phyloP scores from a whole-genome alignment of 352 stramenopile genomes.

The Pythium brachiatum region DNA sequence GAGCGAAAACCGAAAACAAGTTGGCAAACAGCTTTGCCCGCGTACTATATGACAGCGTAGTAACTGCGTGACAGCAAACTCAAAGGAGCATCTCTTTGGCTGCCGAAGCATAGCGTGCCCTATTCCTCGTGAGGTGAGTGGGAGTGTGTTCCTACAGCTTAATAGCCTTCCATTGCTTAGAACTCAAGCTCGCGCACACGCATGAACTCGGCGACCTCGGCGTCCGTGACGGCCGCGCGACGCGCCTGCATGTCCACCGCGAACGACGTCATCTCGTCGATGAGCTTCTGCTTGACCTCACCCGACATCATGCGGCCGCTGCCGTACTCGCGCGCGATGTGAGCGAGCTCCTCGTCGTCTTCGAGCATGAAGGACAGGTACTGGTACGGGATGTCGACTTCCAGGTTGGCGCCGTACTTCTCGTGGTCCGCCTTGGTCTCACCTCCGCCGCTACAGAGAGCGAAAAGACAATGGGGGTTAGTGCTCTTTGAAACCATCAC shows the following conservation, averaged over 20 bases:
- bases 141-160: background rate
- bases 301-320: conserved; percentile 95
- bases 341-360: conserved; percentile 95
- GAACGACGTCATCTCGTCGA: conserved; percentile 91
- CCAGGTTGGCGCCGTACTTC: conserved; percentile 97
- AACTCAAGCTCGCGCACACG: conserved; percentile 89
- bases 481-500: too few species aligned
- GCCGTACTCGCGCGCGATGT: conserved; percentile 95
- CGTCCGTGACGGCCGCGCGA: conserved; percentile 92
- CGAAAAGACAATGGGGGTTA: too few species aligned
- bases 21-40: background rate
- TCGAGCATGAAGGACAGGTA: conserved; percentile 99
- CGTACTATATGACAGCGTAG: conserved; percentile 1
- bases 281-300: conserved; percentile 98
- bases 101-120: background rate
- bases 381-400: conserved; percentile 98
- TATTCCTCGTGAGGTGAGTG: background rate
- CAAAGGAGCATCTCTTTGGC: background rate
- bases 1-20: background rate
- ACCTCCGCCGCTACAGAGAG: conserved; percentile 86
- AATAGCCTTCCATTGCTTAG: conserved; percentile 36
- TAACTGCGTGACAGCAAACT: conserved; percentile 1
- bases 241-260: conserved; percentile 94
- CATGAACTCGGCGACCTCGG: conserved; percentile 98
- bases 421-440: conserved; percentile 98